Evolutionary conservation across 129 eudicot genomes (phyloP).

Genomic region (Chrysanthemum lavandulifolium): DNA sequence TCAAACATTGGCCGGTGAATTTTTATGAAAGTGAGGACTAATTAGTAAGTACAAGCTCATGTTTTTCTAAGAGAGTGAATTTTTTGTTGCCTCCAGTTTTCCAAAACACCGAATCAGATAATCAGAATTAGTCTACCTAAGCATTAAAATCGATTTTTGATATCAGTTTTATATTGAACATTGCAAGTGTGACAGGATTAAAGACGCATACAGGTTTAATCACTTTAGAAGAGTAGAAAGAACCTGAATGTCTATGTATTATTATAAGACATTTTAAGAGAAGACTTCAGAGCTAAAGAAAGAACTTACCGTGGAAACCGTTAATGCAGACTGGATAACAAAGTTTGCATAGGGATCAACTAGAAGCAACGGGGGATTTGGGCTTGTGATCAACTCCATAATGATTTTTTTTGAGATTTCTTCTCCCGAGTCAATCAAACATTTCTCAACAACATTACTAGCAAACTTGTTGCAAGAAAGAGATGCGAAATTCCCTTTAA

Average conservation of each 20-base stretch:
- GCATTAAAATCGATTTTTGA: no score
- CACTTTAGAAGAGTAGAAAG: not conserved
- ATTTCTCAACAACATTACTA: conserved; percentile 76
- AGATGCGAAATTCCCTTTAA: conserved; percentile 42
- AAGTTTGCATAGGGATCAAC: conserved; percentile 69
- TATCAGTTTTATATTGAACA: not conserved
- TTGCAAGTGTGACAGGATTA: not conserved
- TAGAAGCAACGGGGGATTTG: conserved; percentile 49
- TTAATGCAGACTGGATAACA: conserved; percentile 68
- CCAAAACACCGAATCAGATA: not conserved
- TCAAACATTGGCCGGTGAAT: not conserved
- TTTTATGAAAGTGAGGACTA: not conserved
- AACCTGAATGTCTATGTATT: not conserved
- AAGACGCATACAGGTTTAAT: not conserved
- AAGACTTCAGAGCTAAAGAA: not conserved
- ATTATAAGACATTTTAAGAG: not conserved
- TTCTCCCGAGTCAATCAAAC: conserved; percentile 43
- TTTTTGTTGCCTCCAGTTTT: no score
- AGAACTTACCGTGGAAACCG: conserved; percentile 50
- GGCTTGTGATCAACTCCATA: conserved; percentile 53
- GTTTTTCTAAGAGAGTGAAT: no score
- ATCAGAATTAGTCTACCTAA: no score
- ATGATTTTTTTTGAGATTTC: conserved; percentile 41
- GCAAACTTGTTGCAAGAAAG: conserved; percentile 73
- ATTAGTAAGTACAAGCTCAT: no score